Conservation (phyloP, 441 rosid genomes). For the Hypseocharis bilobata region DNA sequence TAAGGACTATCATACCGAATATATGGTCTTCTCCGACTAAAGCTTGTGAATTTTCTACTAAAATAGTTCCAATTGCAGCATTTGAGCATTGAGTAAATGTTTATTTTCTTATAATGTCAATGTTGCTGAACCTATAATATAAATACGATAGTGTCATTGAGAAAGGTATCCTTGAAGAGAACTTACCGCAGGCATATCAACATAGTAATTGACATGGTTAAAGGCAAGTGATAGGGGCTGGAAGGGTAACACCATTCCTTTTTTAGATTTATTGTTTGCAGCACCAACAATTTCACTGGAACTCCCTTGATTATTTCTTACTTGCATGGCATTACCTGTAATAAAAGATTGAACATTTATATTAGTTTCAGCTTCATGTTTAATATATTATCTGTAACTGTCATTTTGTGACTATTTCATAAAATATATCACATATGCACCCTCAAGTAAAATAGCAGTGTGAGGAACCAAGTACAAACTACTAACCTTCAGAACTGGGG, state of each 20-base stretch:
- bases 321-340: constrained; percentile 38
- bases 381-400: neutral
- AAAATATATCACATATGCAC: constrained; percentile 15
- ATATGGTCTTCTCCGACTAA: neutral
- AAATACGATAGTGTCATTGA: too few species aligned
- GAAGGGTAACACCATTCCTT: constrained; percentile 83
- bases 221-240: constrained; percentile 74
- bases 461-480: constrained; percentile 20
- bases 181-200: constrained; percentile 83
- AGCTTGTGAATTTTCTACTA: too few species aligned
- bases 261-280: constrained; percentile 24
- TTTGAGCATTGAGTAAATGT: too few species aligned
- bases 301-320: constrained; percentile 20
- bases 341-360: neutral
- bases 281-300: constrained; percentile 19
- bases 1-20: neutral
- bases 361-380: neutral
- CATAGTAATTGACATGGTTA: constrained; percentile 66
- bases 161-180: too few species aligned
- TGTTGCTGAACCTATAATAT: too few species aligned
- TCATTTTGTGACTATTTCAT: neutral
- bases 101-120: too few species aligned
- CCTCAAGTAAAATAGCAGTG: constrained; percentile 20
- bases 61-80: too few species aligned
- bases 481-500: constrained; percentile 12